Percentiles rank a stretch among this genome's conserved stretches.
Conservation (phyloP, 331 rosid genomes). For the Pyrus hybrid region DNA sequence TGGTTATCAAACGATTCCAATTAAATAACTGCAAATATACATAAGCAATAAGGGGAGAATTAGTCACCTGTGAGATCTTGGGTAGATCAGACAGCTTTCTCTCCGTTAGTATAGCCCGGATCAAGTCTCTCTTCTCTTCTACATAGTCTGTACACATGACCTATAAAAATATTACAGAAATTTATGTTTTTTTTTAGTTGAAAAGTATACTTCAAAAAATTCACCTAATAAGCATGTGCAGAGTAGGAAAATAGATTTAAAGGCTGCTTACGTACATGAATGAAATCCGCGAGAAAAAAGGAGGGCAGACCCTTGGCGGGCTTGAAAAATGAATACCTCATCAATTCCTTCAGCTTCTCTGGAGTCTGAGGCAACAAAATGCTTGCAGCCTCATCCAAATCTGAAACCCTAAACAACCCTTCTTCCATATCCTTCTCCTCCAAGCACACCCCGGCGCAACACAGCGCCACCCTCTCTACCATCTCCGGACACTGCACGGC, state of each 20-base stretch:
- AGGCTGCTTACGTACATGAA: conserved; percentile 30
- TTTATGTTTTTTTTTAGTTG: too few relatives aligned
- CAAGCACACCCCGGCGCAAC: conserved; percentile 64
- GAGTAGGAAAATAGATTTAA: neutral
- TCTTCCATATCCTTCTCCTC: conserved; percentile 58
- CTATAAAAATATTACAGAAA: conserved; percentile 12
- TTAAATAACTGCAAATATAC: neutral
- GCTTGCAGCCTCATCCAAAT: conserved; percentile 51
- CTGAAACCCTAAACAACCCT: conserved; percentile 47
- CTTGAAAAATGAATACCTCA: conserved; percentile 41
- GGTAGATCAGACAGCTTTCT: conserved; percentile 49
- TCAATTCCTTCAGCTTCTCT: conserved; percentile 44
- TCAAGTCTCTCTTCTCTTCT: conserved; percentile 50
- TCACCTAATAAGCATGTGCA: neutral
- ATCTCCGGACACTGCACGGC: conserved; percentile 45
- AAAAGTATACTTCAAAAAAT: neutral
- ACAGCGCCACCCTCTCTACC: conserved; percentile 49
- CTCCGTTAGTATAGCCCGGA: conserved; percentile 43
- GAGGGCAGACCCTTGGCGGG: conserved; percentile 44
- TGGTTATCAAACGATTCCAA: too few relatives aligned
- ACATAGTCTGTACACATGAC: conserved; percentile 53
- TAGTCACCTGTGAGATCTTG: conserved; percentile 36
- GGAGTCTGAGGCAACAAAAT: conserved; percentile 67
- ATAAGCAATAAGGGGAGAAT: neutral
- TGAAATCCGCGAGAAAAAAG: conserved; percentile 57